A percentile compares a stretch with the other conserved stretches of the same genome.
Conservation (phyloP, 129 eudicot genomes). For the Sambucus nigra region DNA sequence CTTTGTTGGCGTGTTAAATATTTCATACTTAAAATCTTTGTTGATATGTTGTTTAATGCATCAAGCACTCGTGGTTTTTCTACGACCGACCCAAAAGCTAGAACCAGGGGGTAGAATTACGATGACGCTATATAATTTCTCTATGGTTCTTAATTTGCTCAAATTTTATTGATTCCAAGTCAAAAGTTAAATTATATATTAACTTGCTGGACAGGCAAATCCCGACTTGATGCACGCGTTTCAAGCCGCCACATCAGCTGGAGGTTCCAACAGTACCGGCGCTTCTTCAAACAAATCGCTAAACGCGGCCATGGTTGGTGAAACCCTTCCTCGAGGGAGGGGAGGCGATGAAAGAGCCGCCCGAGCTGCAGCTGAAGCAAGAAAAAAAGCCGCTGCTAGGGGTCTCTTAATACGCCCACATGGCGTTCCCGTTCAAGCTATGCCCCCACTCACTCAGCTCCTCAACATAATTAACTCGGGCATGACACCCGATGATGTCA, state of each 20-base stretch:
- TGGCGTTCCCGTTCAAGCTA: constrained; percentile 57
- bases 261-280: constrained; percentile 36
- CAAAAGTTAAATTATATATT: too few species aligned
- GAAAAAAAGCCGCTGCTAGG: constrained; percentile 90
- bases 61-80: too few species aligned
- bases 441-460: constrained; percentile 60
- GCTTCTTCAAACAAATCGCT: constrained; percentile 19
- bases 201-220: constrained; percentile 40
- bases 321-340: constrained; percentile 49
- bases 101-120: too few species aligned
- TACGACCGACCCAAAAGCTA: too few species aligned
- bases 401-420: constrained; percentile 57
- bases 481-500: constrained; percentile 26
- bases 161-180: too few species aligned
- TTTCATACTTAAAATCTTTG: too few species aligned
- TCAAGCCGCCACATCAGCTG: constrained; percentile 56
- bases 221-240: constrained; percentile 75
- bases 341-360: constrained; percentile 86
- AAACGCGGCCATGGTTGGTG: constrained; percentile 32
- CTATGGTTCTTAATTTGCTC: too few species aligned
- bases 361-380: constrained; percentile 66
- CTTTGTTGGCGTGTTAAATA: too few species aligned
- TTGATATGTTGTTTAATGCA: too few species aligned
- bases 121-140: too few species aligned
- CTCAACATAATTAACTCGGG: constrained; percentile 61